Conservation (phyloP, 768 basidiomycete genomes). For the Daedalea quercina region DNA sequence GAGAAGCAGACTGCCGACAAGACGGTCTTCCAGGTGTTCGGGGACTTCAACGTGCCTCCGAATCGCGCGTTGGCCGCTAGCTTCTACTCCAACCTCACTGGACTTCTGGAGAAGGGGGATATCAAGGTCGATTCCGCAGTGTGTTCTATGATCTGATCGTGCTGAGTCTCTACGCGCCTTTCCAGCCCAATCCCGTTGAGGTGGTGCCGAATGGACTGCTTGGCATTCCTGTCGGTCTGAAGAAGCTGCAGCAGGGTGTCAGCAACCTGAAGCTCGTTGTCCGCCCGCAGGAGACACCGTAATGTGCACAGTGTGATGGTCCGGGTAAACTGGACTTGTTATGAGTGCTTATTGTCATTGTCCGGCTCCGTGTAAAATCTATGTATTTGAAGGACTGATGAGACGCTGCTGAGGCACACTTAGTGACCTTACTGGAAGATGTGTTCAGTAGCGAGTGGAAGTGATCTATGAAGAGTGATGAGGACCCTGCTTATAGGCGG, state of each 20-base stretch:
- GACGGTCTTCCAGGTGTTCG: constrained; percentile 9
- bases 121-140: no score
- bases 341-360: no score
- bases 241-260: constrained; percentile 14
- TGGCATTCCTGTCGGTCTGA: constrained; percentile 19
- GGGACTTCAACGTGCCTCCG: constrained; percentile 6
- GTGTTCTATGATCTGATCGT: no score
- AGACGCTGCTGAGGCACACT: no score
- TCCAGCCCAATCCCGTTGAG: constrained; percentile 8
- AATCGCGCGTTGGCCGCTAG: constrained; percentile 10
- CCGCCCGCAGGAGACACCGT: constrained; percentile 16
- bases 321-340: no score
- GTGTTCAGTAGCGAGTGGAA: no score
- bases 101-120: constrained; percentile 13
- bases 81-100: constrained; percentile 13
- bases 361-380: no score
- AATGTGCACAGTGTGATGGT: no score
- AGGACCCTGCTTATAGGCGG: no score
- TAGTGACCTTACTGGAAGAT: no score
- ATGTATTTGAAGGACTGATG: no score
- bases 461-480: no score
- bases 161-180: background rate
- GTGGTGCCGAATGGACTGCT: constrained; percentile 19
- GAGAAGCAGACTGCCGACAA: constrained; percentile 6
- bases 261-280: constrained; percentile 23